These are phyloP conservation scores for Debaryomyces hansenii DNA, from an alignment of 805 yeast genomes.

Conservation along the genomic window DNA sequence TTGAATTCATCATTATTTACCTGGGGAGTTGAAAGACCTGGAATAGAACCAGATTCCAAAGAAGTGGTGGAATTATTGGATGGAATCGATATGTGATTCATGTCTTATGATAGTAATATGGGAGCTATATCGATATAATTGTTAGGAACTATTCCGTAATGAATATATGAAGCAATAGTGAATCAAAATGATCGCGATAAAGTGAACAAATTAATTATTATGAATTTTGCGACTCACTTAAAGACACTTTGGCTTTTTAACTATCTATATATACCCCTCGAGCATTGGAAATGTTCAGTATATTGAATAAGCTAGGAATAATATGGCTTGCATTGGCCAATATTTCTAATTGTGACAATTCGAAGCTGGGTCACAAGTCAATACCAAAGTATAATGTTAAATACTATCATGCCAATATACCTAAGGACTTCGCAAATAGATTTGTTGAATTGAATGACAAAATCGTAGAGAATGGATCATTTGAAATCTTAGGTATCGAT, in stretches of 20 bases:
- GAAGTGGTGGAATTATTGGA: slow-evolving; percentile 1
- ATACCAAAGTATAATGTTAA: slow-evolving; percentile 15
- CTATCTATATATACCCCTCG: too few relatives aligned
- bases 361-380: not conserved
- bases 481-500: slow-evolving; percentile 15
- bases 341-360: too few relatives aligned
- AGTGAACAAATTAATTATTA: too few relatives aligned
- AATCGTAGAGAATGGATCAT: slow-evolving; percentile 10
- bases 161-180: too few relatives aligned
- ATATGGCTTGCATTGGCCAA: too few relatives aligned
- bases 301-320: too few relatives aligned
- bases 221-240: too few relatives aligned
- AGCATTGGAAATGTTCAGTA: too few relatives aligned
- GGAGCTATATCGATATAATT: too few relatives aligned
- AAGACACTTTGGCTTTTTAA: too few relatives aligned
- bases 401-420: slow-evolving; percentile 16
- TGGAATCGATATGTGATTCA: not conserved
- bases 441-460: slow-evolving; percentile 9
- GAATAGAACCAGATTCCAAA: slow-evolving; percentile 2
- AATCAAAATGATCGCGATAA: too few relatives aligned
- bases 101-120: not conserved
- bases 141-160: too few relatives aligned
- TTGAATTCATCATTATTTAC: slow-evolving; percentile 25
- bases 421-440: slow-evolving; percentile 11
- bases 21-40: slow-evolving; percentile 35